phyloP scores from a whole-genome alignment of 2,329 filamentous ascomycete species.

The Sphaerostilbella broomeana region DNA sequence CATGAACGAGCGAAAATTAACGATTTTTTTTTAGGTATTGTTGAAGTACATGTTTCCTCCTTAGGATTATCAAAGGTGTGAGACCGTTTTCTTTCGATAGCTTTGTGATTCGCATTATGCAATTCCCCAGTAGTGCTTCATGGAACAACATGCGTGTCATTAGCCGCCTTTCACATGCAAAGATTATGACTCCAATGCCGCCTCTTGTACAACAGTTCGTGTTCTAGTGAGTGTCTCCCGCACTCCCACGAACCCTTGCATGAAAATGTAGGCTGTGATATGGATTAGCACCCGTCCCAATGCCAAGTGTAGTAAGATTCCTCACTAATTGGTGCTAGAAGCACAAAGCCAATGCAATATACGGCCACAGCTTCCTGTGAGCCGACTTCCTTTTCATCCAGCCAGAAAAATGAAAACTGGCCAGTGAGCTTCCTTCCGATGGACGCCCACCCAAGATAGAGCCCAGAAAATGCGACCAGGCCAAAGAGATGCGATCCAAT shows the following conservation, averaged over 20 bases:
- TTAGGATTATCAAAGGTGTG: too few relatives aligned
- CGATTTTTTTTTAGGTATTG: too few relatives aligned
- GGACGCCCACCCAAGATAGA: constrained; percentile 45
- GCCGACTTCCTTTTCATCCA: constrained; percentile 39
- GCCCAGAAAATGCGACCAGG: constrained; percentile 32
- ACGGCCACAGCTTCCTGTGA: constrained; percentile 38
- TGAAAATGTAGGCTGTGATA: constrained; percentile 38
- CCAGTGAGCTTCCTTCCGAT: constrained; percentile 41
- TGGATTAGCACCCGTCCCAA: constrained; percentile 14
- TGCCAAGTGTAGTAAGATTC: too few relatives aligned
- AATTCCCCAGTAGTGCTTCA: not conserved
- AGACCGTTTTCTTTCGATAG: too few relatives aligned
- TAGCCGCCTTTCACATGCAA: too few relatives aligned
- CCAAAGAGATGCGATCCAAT: constrained; percentile 38
- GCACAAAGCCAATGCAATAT: constrained; percentile 39
- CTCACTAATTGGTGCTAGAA: constrained; percentile 40
- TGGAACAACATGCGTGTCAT: too few relatives aligned
- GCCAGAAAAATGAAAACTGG: constrained; percentile 44
- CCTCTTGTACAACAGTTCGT: constrained; percentile 5
- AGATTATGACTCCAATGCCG: constrained; percentile 4
- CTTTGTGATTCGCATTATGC: too few relatives aligned
- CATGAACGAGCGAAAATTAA: too few relatives aligned
- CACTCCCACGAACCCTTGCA: constrained; percentile 44
- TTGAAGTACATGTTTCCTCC: too few relatives aligned
- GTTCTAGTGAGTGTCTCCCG: constrained; percentile 36